Evolutionary conservation across 805 yeast species (phyloP), one percentile per base, ranked within the genome.

Genomic region (Diddensiella transvaalensis): DNA sequence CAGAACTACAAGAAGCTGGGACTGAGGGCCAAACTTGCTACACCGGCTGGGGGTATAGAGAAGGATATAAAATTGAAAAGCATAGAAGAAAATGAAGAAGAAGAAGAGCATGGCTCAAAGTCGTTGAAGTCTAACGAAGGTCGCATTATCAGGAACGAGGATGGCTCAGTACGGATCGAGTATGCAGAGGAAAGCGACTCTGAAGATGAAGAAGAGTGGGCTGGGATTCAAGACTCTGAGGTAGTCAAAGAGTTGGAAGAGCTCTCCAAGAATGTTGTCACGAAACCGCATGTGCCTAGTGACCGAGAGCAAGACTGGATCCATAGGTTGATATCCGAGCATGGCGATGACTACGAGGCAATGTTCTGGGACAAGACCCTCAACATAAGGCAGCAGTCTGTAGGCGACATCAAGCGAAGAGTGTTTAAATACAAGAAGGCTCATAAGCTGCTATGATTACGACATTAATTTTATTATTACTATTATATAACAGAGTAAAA

Each of bases 361-460:
- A 93, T 93, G 99, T 84, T 80, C 64, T 85, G 95, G 86, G 99
- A 93, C 66, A 79, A 78, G 67, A 85, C 85, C 65, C 73, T 90
- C 53, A 91, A 91, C 65, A 77, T 83, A 1, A 78, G 76, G 67
- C 97, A 90, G 69, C 88, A 86, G 65, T 76, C 86, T 52, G 82
- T 82, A n/a, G 95, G 95, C 22, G 95, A 88, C 59, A 70, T 91
- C 57, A 83, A 76, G 67, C 79, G 78, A 65, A 79, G 93, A 63
- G 72, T 91, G 40, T 60, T 56, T 18, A 83, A 79, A 64, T 87
- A 95, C 91, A 82, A 80, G 64, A 74, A 76, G 62, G 57, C 62
- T 41, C 67, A 75, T 52, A 60, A 59, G 42, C 63, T 72, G 26
- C 57, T 58, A 47, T 63, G 53, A 18, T 40, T 23, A 8, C n/a